Base-by-base conservation (phyloP, 164 flowering plant species). In the Tetracentron sinense region DNA sequence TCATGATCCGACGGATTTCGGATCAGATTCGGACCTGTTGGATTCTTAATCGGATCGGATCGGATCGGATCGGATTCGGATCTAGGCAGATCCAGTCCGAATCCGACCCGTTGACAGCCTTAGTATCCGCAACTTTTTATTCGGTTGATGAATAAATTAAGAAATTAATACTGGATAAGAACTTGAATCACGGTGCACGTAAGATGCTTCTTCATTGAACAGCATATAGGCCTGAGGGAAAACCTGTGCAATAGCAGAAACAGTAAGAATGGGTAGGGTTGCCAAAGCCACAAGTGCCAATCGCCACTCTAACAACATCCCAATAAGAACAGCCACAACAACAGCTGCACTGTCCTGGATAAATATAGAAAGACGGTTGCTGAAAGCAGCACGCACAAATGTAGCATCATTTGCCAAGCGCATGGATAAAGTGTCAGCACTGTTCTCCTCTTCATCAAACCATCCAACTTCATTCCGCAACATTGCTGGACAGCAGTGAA, bases 351-450 rank as follows among this genome's bases (percentile, higher is more conserved):
- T 83, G 65, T 94, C 97, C 74, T 94, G 99, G 72, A 94, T 82
- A 71, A 94, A 85, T 63, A 94, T 94, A 35, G 97, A 91, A 62
- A 91, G 92, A 10, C 99, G 79, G 72, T 94, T 91, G 77, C 97
- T 91, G 71, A 91, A 91, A 71, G 96, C 92, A 79, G 99, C 97
- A 72, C 99, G 85, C 27, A 94, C 97, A 83, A 89, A 91, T 49
- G 97, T 91, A 59, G 97, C 97, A 84, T 94, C 99, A 85, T 91
- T 94, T 61, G 97, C 99, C 77, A 94, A 77, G 54, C 96, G 96
- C 97, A 91, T 85, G 61, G 97, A 91, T 50, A 94, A 78, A 56
- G 81, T 88, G 73, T 91, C 97, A 20, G 96, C 92, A 77, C 94
- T 91, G 64, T 94, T 94, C 16, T 91, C 97, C 72, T 91, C 97